A percentile compares a stretch with the other conserved stretches of the same genome.
phyloP scores from a whole-genome alignment of 257 asterid species.

The Mitragyna speciosa region DNA sequence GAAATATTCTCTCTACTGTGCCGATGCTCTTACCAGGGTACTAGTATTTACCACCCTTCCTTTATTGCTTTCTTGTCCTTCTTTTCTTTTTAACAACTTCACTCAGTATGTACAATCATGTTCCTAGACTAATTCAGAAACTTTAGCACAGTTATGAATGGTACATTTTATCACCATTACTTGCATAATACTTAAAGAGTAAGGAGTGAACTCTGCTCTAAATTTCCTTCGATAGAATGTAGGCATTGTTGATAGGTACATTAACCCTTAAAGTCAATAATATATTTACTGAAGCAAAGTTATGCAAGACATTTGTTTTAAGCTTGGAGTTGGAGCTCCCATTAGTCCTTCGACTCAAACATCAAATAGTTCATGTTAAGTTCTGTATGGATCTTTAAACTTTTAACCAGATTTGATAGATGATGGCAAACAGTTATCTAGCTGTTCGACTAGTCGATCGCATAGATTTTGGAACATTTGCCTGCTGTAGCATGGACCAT shows the following conservation, averaged over 20 bases:
- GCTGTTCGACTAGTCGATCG: neutral
- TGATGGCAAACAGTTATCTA: neutral
- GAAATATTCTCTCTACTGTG: conserved; percentile 46
- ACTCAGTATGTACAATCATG: neutral
- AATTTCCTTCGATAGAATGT: neutral
- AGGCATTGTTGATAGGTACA: neutral
- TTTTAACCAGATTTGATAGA: neutral
- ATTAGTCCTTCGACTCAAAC: neutral
- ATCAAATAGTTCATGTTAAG: neutral
- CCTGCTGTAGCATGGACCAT: neutral
- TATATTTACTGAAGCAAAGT: neutral
- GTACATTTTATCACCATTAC: neutral
- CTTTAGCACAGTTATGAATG: neutral
- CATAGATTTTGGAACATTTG: neutral
- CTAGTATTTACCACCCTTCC: neutral
- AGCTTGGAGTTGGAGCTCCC: neutral
- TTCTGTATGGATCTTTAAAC: neutral
- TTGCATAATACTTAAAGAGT: neutral
- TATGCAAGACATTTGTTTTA: neutral
- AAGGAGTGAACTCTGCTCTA: neutral
- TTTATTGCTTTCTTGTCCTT: neutral
- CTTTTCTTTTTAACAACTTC: neutral
- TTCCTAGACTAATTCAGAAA: too few relatives aligned
- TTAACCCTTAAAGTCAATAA: neutral
- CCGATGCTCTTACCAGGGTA: conserved; percentile 64